Evolutionary conservation across 352 stramenopile species (phyloP), one percentile per base, ranked within the genome.

Genomic region (Blastocystis sp.): DNA sequence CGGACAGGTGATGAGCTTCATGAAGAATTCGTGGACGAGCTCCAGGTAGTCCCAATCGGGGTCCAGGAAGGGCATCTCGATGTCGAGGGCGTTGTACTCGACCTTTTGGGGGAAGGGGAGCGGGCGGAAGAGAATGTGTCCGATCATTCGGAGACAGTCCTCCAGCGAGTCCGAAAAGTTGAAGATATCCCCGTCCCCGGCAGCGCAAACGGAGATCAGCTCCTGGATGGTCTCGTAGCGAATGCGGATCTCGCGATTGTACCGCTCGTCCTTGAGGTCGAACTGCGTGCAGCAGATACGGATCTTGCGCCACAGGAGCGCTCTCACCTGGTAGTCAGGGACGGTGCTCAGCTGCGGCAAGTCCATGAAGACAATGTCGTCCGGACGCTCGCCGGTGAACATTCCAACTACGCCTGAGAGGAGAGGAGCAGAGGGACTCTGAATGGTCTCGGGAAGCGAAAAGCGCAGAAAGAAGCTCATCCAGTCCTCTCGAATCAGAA

Each of bases 401-500:
- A 79, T 28, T 34, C 24, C 68, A 59, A 19, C 69, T 79, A 63
- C 11, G 34, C 17, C n/a, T 17, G 2, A n/a, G 43, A 79, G 34
- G 7, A 14, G 11, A 61, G 14, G 21, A n/a, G 43, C 9, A 52
- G 6, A 57, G 24, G 65, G 52, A 79, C 69, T 69, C 11, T 10
- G 40, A 69, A 69, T 69, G 34, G 43, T 79, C 43, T 79, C 69
- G 19, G 40, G 40, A 24, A 79, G 40, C 21, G 69, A 79, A 28
- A 60, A 79, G 24, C 69, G 69, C 69, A 79, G 63, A 63, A 79
- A 79, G 40, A 9, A 40, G 63, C 69, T 79, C 21, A 79, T 38
- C 69, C 69, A 79, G 38, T 79, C 69, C 45, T 79, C 69, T 17
- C 69, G 69, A n/a, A 79, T 79, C 43, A 79, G 38, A 34, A 61